A percentile compares a stretch with the other conserved stretches of the same genome.
Evolutionary conservation across 2,329 filamentous ascomycete genomes (phyloP).

Genomic region (Hymenotorrendiella dingleyae): DNA sequence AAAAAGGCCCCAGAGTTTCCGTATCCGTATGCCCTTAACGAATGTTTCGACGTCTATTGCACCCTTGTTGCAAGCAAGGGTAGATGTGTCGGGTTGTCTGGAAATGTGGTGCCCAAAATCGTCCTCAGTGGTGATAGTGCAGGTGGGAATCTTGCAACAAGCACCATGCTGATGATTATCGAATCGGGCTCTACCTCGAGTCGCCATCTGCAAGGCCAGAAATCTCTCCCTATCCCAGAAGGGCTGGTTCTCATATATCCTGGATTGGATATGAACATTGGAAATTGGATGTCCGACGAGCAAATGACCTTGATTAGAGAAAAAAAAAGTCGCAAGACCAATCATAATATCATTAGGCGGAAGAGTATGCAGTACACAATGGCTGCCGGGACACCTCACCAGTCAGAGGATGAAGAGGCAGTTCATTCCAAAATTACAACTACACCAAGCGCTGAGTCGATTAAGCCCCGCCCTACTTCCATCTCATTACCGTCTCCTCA

Average conservation of each 20-base stretch:
- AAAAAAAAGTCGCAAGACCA: constrained; percentile 69
- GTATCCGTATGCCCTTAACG: constrained; percentile 79
- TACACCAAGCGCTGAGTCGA: constrained; percentile 10
- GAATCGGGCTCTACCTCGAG: constrained; percentile 60
- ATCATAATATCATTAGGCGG: constrained; percentile 68
- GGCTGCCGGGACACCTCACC: constrained; percentile 75
- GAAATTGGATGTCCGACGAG: constrained; percentile 98
- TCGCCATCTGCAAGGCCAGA: constrained; percentile 49
- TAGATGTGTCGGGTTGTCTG: constrained; percentile 68
- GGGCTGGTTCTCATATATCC: constrained; percentile 86
- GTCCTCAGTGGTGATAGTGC: constrained; percentile 76
- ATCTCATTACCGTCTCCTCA: constrained; percentile 21
- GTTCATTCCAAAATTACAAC: constrained; percentile 32
- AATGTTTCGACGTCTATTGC: constrained; percentile 81
- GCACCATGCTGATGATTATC: constrained; percentile 82
- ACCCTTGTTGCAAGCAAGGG: constrained; percentile 67
- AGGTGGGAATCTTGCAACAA: constrained; percentile 74
- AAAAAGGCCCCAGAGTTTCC: constrained; percentile 78
- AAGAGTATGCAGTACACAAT: constrained; percentile 88
- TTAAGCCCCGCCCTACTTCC: constrained; percentile 7
- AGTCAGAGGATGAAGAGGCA: constrained; percentile 64
- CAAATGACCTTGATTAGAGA: constrained; percentile 93
- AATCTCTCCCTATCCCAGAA: constrained; percentile 65
- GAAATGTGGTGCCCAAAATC: constrained; percentile 57
- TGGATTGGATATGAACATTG: constrained; percentile 91